phyloP scores from a whole-genome alignment of 805 yeast genomes.

The Zygosaccharomyces bailii region DNA sequence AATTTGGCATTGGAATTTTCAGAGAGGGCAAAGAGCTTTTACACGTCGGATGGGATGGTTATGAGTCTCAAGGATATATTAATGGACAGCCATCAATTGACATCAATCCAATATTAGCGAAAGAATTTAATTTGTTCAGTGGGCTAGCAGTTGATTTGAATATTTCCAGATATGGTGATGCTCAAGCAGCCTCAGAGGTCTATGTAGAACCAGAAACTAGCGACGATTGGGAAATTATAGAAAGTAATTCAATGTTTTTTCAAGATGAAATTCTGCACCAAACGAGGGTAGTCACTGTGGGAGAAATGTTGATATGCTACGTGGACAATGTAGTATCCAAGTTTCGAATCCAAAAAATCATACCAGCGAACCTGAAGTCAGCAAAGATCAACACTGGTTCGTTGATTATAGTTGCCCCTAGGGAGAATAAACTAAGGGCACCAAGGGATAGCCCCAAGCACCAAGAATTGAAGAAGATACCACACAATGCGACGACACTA shows the following conservation, averaged over 20 bases:
- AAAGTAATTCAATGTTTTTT: constrained; percentile 69
- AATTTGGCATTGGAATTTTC: constrained; percentile 21
- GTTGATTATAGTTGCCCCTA: constrained; percentile 78
- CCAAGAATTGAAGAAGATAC: constrained; percentile 22
- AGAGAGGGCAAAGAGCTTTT: constrained; percentile 8
- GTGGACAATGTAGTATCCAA: constrained; percentile 62
- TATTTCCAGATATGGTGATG: constrained; percentile 17
- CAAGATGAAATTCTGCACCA: constrained; percentile 76
- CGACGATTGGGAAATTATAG: constrained; percentile 89
- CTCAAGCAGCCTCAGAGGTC: constrained; percentile 47
- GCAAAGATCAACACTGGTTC: constrained; percentile 61
- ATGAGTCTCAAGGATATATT: constrained; percentile 19
- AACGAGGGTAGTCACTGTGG: constrained; percentile 64
- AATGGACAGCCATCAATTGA: constrained; percentile 17
- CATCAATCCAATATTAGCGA: constrained; percentile 28
- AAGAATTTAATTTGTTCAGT: constrained; percentile 9
- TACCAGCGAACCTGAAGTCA: constrained; percentile 38
- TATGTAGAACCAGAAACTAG: constrained; percentile 73
- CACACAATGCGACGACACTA: constrained; percentile 1
- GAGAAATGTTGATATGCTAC: constrained; percentile 62
- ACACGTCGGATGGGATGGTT: constrained; percentile 32
- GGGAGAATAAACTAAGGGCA: constrained; percentile 37
- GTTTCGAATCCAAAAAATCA: constrained; percentile 49
- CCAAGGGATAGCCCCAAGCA: constrained; percentile 15
- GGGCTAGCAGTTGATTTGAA: constrained; percentile 15